Percentiles rank a stretch among this genome's conserved stretches.
These are phyloP conservation scores for Nemania sp. DNA, from an alignment of 2,329 filamentous ascomycete species.

Conservation along the genomic window DNA sequence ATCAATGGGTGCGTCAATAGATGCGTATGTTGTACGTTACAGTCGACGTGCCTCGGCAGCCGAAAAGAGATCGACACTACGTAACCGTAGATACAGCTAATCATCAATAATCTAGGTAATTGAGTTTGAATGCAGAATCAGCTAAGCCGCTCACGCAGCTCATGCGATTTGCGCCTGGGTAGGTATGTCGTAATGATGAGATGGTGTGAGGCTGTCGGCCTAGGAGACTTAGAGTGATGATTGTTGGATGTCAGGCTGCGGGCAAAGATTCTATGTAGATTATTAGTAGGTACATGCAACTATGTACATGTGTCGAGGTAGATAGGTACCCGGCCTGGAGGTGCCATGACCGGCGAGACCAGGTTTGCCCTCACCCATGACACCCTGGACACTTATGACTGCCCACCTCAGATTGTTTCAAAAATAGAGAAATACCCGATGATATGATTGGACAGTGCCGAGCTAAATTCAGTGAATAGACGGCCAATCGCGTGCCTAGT, in stretches of 20 bases:
- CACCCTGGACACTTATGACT: no score
- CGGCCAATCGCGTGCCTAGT: slow-evolving; percentile 29
- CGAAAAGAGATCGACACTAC: slow-evolving; percentile 17
- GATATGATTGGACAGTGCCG: slow-evolving; percentile 28
- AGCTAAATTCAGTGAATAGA: slow-evolving; percentile 22
- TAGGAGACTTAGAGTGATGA: not conserved
- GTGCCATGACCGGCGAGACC: slow-evolving; percentile 25
- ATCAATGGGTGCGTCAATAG: not conserved
- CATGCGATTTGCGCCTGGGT: not conserved
- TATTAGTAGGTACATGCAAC: no score
- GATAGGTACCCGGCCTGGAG: no score
- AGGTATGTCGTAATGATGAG: slow-evolving; percentile 15
- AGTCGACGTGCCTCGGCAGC: not conserved
- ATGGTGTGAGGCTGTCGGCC: slow-evolving; percentile 13
- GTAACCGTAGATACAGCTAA: not conserved
- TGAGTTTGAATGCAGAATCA: not conserved
- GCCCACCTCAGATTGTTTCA: slow-evolving; percentile 33
- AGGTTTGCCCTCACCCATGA: slow-evolving; percentile 11
- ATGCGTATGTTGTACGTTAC: not conserved
- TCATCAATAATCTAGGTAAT: slow-evolving; percentile 6
- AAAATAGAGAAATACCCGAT: slow-evolving; percentile 25
- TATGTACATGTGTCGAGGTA: no score
- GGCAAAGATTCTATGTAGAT: not conserved
- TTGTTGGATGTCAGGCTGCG: slow-evolving; percentile 16
- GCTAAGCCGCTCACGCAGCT: not conserved